These are phyloP conservation scores for Lasiodiplodia sp. DNA, from an alignment of 2,329 filamentous ascomycete species.

Conservation along the genomic window DNA sequence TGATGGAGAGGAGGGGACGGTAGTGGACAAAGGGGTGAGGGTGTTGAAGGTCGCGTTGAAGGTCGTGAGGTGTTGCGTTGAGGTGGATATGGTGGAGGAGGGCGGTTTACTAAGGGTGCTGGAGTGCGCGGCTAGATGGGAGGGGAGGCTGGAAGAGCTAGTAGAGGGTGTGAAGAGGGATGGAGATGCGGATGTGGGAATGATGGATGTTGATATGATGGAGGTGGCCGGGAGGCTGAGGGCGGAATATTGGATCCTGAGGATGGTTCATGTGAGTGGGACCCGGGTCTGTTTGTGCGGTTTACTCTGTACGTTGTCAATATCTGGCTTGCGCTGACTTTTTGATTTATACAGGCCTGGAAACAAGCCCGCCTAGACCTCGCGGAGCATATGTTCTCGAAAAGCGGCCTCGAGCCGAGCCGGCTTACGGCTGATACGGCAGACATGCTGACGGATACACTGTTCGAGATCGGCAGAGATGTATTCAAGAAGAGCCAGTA, in stretches of 20 bases:
- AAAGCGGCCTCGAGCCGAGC: slow-evolving; percentile 60
- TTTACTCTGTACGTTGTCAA: neutral
- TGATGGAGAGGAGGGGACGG: neutral
- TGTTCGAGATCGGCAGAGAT: slow-evolving; percentile 75
- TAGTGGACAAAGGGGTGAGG: slow-evolving; percentile 52
- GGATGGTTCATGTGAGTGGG: slow-evolving; percentile 69
- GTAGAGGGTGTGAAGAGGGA: slow-evolving; percentile 29
- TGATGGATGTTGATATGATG: slow-evolving; percentile 31
- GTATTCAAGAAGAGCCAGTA: slow-evolving; percentile 62
- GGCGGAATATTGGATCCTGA: slow-evolving; percentile 70
- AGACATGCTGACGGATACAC: slow-evolving; percentile 70
- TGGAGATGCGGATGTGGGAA: neutral
- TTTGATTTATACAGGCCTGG: slow-evolving; percentile 66
- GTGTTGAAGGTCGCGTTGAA: slow-evolving; percentile 73
- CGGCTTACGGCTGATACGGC: slow-evolving; percentile 45
- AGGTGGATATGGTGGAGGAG: slow-evolving; percentile 62
- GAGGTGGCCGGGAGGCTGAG: slow-evolving; percentile 53
- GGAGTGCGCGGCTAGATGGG: slow-evolving; percentile 67
- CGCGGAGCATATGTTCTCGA: slow-evolving; percentile 78
- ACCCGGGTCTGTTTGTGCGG: too few species aligned
- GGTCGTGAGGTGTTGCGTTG: slow-evolving; percentile 68
- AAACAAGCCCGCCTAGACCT: slow-evolving; percentile 75
- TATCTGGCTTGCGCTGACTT: slow-evolving; percentile 15
- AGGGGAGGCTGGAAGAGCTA: slow-evolving; percentile 38
- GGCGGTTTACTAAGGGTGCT: slow-evolving; percentile 68